phyloP scores from a whole-genome alignment of 805 yeast genomes.

The Lipomyces oligophaga region DNA sequence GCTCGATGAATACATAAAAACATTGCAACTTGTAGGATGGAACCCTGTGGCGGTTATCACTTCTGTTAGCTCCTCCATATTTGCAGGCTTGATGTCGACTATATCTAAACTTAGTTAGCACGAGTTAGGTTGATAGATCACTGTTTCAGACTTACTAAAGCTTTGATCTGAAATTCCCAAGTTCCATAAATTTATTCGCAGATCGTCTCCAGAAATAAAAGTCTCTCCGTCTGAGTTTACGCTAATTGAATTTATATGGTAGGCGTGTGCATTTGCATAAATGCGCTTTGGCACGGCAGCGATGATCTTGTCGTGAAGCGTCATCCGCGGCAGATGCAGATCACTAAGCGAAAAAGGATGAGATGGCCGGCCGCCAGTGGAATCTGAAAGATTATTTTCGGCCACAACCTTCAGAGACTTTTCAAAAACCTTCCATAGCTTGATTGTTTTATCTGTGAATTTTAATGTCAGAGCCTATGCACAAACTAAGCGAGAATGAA shows the following conservation, averaged over 20 bases:
- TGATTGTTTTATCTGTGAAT: slow-evolving; percentile 80
- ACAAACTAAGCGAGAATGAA: neutral
- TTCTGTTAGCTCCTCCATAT: slow-evolving; percentile 98
- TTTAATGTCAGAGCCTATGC: neutral
- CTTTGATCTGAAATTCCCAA: slow-evolving; percentile 89
- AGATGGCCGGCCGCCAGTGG: slow-evolving; percentile 27
- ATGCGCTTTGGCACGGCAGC: slow-evolving; percentile 91
- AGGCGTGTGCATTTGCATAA: slow-evolving; percentile 95
- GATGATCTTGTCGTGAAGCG: slow-evolving; percentile 91
- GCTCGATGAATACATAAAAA: slow-evolving; percentile 91
- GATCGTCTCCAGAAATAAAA: slow-evolving; percentile 85
- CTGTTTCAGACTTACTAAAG: slow-evolving; percentile 46
- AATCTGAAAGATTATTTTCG: slow-evolving; percentile 75
- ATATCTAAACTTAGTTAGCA: slow-evolving; percentile 49
- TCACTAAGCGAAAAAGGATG: slow-evolving; percentile 33
- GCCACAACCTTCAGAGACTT: slow-evolving; percentile 87
- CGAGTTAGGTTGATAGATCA: neutral
- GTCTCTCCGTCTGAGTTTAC: slow-evolving; percentile 96
- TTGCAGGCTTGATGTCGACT: slow-evolving; percentile 95
- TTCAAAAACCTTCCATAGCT: slow-evolving; percentile 93
- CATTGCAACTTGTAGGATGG: slow-evolving; percentile 88
- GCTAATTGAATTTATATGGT: slow-evolving; percentile 93
- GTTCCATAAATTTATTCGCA: slow-evolving; percentile 94
- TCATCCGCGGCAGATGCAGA: slow-evolving; percentile 78
- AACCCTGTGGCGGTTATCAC: slow-evolving; percentile 96